Evolutionary conservation across 352 stramenopile genomes (phyloP), one percentile per base, ranked within the genome.

Genomic region (Plasmopara halstedii): DNA sequence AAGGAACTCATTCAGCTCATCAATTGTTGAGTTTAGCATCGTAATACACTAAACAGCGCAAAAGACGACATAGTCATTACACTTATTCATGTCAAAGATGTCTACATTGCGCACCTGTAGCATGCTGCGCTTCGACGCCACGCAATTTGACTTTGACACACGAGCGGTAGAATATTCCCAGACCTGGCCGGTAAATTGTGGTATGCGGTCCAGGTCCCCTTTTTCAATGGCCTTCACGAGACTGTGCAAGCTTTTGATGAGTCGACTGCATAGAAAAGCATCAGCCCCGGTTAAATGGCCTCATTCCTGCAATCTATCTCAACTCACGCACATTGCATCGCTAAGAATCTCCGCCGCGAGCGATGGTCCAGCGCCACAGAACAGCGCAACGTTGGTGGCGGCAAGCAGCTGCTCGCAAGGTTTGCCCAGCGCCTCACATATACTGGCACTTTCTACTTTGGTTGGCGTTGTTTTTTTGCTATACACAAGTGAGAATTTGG

Each of bases 401-500:
- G 74, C 50, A 17, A 91, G 58, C 11, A 94, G 67, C 48, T 94
- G 74, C 53, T 89, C 72, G 45, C 79, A 91, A 0, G 82, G 79
- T 47, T 85, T 78, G 39, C 74, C 64, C 27, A 94, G 68, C 31
- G 79, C 73, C 39, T 86, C 39, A 50, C 82, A 94, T 46, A 94
- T 88, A 48, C 74, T 88, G 38, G 67, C 58, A 11, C 64, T 73
- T 55, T 91, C 79, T 32, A 72, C 58, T 40, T 85, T 60, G 43
- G 64, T 70, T 39, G 81, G 74, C 26, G 67, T 83, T n/a, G n/a
- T n/a, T n/a, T n/a, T n/a, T 42, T 88, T 89, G 60, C 67, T 83
- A 42, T 83, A 87, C 54, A 94, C 79, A 21, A 94, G 67, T 42
- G 82, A 90, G 47, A 94, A 89, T 62, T 94, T 94, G 64, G 82